A percentile compares a stretch with the other conserved stretches of the same genome.
These are phyloP conservation scores for Chlamydomonas sp. DNA, from an alignment of 139 green algal genomes.

Conservation along the genomic window DNA sequence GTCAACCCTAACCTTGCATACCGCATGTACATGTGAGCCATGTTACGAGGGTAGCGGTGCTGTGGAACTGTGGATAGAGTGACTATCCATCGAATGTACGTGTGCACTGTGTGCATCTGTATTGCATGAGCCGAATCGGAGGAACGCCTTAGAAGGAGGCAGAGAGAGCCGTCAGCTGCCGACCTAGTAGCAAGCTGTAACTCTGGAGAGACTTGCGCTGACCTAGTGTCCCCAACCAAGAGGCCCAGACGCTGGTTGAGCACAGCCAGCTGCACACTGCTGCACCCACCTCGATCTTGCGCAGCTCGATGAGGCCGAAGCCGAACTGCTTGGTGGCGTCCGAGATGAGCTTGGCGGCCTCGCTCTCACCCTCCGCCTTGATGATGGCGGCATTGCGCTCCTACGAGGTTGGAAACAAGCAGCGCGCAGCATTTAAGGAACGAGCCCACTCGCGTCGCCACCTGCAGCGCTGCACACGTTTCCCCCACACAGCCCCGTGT, in stretches of 20 bases:
- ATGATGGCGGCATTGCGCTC: conserved; percentile 93
- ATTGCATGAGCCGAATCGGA: too few species aligned
- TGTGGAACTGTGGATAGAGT: too few species aligned
- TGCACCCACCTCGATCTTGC: conserved; percentile 88
- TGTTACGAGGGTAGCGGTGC: too few species aligned
- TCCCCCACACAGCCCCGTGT: not conserved
- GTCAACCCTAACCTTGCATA: too few species aligned
- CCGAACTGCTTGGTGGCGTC: conserved; percentile 93
- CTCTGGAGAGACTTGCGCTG: too few species aligned
- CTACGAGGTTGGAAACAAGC: conserved; percentile 50
- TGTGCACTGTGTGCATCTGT: too few species aligned
- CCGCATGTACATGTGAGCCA: too few species aligned
- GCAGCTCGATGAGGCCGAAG: conserved; percentile 94
- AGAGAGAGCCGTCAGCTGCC: too few species aligned
- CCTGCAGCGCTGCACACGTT: not conserved
- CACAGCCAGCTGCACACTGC: not conserved
- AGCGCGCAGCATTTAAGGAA: not conserved
- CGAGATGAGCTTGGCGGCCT: conserved; percentile 94
- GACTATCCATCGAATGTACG: too few species aligned
- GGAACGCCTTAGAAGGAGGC: too few species aligned
- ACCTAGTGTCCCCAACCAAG: too few species aligned
- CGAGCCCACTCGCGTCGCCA: not conserved
- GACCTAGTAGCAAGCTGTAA: too few species aligned
- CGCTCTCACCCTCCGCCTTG: conserved; percentile 94
- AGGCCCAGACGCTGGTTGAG: not conserved